phyloP scores from a whole-genome alignment of 768 basidiomycete species.

The Termitomyces sp. region DNA sequence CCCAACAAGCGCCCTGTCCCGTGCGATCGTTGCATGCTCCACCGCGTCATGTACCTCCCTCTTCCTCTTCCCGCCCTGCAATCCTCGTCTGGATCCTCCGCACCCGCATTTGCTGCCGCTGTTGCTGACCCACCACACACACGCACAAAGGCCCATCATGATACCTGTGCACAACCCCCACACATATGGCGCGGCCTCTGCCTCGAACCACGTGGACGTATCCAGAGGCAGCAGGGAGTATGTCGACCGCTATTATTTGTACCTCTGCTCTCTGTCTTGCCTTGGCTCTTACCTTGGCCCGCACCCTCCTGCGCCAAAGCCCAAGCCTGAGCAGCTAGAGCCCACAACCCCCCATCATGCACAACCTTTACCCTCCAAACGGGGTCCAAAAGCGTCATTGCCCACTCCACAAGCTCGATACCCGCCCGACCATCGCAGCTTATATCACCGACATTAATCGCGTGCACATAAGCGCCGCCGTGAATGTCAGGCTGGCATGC shows the following conservation, averaged over 20 bases:
- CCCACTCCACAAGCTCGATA: conserved; percentile 69
- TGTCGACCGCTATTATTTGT: conserved; percentile 87
- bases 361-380: conserved; percentile 54
- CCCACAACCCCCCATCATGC: too few relatives aligned
- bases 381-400: conserved; percentile 76
- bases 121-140: too few relatives aligned
- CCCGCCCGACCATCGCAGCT: conserved; percentile 88
- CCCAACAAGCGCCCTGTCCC: conserved; percentile 45
- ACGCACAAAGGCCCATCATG: conserved; percentile 11
- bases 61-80: conserved; percentile 17
- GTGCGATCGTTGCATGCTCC: conserved; percentile 64
- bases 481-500: conserved; percentile 54
- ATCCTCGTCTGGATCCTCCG: too few relatives aligned
- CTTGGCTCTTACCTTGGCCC: too few relatives aligned
- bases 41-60: conserved; percentile 38
- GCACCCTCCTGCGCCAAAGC: too few relatives aligned
- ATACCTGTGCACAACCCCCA: conserved; percentile 35
- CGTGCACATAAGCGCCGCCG: conserved; percentile 39
- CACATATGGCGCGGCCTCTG: conserved; percentile 63
- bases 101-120: too few relatives aligned
- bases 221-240: conserved; percentile 82
- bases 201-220: conserved; percentile 73
- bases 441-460: conserved; percentile 74
- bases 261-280: conserved; percentile 27
- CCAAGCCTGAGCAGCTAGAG: too few relatives aligned